phyloP scores from a whole-genome alignment of 1,284 basidiomycete genomes.

The Irpex sp. region DNA sequence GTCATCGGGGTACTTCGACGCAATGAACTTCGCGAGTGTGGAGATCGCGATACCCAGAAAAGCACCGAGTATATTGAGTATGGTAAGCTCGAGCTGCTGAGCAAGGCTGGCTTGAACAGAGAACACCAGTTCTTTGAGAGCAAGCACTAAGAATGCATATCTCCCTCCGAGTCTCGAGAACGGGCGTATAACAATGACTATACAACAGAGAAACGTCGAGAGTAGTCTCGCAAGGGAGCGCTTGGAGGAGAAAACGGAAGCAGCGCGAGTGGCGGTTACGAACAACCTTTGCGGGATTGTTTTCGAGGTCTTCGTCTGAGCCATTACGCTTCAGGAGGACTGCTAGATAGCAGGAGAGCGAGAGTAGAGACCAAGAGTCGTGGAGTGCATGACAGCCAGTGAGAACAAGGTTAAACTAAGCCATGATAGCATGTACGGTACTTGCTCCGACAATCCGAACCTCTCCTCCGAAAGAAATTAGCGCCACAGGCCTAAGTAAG shows the following conservation, averaged over 20 bases:
- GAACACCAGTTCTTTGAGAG: constrained; percentile 47
- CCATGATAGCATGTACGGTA: too few relatives aligned
- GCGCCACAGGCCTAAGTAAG: too few relatives aligned
- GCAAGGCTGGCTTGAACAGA: constrained; percentile 44
- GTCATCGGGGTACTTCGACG: constrained; percentile 27
- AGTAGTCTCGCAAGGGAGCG: constrained; percentile 39
- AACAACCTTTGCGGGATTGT: too few relatives aligned
- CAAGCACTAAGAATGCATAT: constrained; percentile 41
- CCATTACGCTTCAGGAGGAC: too few relatives aligned
- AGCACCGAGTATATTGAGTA: constrained; percentile 42
- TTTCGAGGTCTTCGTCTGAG: too few relatives aligned
- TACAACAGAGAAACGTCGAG: constrained; percentile 42
- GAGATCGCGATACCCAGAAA: constrained; percentile 40
- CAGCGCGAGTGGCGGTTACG: too few relatives aligned
- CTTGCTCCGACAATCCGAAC: too few relatives aligned
- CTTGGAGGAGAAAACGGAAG: constrained; percentile 21
- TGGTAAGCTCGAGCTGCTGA: constrained; percentile 44
- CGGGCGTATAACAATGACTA: constrained; percentile 38
- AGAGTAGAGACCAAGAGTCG: too few relatives aligned
- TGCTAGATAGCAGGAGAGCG: too few relatives aligned
- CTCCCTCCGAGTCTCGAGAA: constrained; percentile 39
- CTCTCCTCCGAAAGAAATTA: too few relatives aligned
- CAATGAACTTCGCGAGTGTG: constrained; percentile 37
- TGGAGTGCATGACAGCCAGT: too few relatives aligned
- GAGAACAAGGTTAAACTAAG: too few relatives aligned